Conservation (phyloP, 768 basidiomycete species). For the Termitomyces sp. region DNA sequence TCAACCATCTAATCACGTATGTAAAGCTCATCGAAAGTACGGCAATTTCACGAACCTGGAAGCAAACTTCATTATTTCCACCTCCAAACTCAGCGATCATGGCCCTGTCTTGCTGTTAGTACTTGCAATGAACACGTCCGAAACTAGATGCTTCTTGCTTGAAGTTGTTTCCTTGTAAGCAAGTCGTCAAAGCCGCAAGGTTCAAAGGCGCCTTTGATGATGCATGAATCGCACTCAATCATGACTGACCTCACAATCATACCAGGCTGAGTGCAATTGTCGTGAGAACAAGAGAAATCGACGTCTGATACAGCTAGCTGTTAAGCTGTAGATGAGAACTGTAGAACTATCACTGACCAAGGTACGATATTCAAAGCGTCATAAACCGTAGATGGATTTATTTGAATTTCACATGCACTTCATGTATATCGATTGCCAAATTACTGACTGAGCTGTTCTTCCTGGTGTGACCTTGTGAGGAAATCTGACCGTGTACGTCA, state of each 20-base stretch:
- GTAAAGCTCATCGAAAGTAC: not conserved
- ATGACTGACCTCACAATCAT: not conserved
- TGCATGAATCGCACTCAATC: not conserved
- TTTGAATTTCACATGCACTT: conserved; percentile 19
- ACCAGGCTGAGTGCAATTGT: conserved; percentile 37
- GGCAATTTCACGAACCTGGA: conserved; percentile 20
- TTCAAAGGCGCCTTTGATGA: conserved; percentile 27
- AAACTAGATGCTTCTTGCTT: conserved; percentile 21
- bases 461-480: too few species aligned
- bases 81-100: conserved; percentile 42
- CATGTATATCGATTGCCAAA: conserved; percentile 41
- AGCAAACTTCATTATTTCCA: conserved; percentile 36
- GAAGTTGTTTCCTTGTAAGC: conserved; percentile 35
- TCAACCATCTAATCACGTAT: conserved; percentile 21
- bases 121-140: not conserved
- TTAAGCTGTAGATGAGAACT: not conserved
- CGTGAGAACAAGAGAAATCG: conserved; percentile 39
- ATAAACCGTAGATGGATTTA: not conserved
- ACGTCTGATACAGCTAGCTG: conserved; percentile 18
- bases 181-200: conserved; percentile 34
- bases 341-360: conserved; percentile 1
- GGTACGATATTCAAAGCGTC: not conserved
- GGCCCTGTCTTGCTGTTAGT: conserved; percentile 22
- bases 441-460: too few species aligned
- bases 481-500: too few species aligned